Base-by-base conservation (phyloP, 192 early-diverging fungal species). In the Rhizophagus sp. region DNA sequence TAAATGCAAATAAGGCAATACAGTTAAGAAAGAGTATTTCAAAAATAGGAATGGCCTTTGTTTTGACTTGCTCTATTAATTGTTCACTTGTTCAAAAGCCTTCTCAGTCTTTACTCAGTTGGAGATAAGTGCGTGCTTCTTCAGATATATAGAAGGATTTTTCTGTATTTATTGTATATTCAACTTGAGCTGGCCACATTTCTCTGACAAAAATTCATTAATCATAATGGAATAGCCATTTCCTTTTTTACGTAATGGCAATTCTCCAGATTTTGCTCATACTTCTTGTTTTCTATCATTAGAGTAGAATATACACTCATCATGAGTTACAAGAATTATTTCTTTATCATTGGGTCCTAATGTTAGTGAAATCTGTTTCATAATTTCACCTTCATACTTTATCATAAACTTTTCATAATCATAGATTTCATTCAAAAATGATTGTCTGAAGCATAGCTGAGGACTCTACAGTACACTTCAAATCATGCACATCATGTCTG, bases 51-150 rank as follows among this genome's bases (percentile, higher is more conserved):
- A 73, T 73, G 4, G 49, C 49, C n/a, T 73, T 73, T 5, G 4
- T 17, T 50, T 73, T 57, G 27, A 73, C 27, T 50, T 73, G 72
- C 27, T 73, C 47, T 52, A 52, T 4, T 24, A 73, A 73, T 22
- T 79, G 11, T 49, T 79, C 41, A 79, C 9, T 57, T 44, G 49
- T n/a, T n/a, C n/a, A n/a, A n/a, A n/a, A n/a, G n/a, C n/a, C n/a
- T n/a, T n/a, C n/a, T n/a, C n/a, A n/a, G 47, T 44, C 27, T 50
- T 73, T 73, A 13, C 24, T 47, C 12, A n/a, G 24, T 73, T 12
- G 6, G 25, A 73, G 72, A 73, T 74, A 73, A n/a, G 3, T 22
- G 11, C 27, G 49, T 24, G 27, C 13, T 70, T 70, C 68, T 70
- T 5, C 34, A 44, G 69, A n/a, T 22, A 71, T n/a, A n/a, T n/a